Evolutionary conservation across 23 red algal species (phyloP).

Genomic region (Chondrus crispus): DNA sequence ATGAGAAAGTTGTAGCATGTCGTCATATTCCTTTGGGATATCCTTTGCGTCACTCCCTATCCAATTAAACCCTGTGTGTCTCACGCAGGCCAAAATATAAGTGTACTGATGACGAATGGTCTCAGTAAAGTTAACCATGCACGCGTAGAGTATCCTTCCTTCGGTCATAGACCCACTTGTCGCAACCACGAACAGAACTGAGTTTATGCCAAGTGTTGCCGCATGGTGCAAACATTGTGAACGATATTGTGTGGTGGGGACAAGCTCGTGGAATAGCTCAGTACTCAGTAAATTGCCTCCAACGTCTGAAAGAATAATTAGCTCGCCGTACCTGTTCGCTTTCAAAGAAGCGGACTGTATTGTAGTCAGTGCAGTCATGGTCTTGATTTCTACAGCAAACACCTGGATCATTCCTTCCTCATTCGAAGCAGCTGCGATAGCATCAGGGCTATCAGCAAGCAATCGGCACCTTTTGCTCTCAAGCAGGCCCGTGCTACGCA

Average conservation of each 20-base stretch:
- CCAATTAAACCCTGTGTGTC: not conserved
- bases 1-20: not conserved
- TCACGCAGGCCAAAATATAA: not conserved
- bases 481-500: not conserved
- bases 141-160: not conserved
- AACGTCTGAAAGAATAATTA: not conserved
- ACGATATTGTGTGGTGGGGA: not conserved
- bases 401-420: not conserved
- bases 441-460: slow-evolving; percentile 18
- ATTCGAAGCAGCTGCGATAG: not conserved
- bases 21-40: not conserved
- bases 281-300: not conserved
- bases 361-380: not conserved
- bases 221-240: not conserved
- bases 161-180: not conserved
- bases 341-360: not conserved
- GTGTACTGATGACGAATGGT: not conserved
- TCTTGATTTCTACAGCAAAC: not conserved
- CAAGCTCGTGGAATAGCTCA: not conserved
- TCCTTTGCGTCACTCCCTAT: not conserved
- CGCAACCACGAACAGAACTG: slow-evolving; percentile 18
- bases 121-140: not conserved
- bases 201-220: not conserved
- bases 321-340: not conserved
- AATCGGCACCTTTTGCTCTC: not conserved